Conservation (phyloP, 352 stramenopile genomes). For the Globisporangium abappressorium region DNA sequence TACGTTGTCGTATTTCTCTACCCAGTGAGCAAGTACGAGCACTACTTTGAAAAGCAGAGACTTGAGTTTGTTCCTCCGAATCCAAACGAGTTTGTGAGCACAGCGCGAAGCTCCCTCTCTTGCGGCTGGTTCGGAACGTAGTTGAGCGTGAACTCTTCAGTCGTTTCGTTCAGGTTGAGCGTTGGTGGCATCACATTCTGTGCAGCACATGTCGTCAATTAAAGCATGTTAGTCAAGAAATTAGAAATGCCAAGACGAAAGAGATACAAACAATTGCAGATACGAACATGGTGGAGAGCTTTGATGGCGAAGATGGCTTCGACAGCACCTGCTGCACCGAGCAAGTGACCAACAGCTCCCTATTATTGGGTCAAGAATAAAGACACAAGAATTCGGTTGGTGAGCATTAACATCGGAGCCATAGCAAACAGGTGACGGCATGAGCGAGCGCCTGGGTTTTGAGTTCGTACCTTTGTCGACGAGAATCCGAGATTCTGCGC, state of each 20-base stretch:
- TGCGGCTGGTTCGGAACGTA: slow-evolving; percentile 72
- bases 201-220: background rate
- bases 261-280: background rate
- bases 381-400: background rate
- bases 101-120: slow-evolving; percentile 70
- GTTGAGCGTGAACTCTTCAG: slow-evolving; percentile 80
- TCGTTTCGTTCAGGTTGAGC: slow-evolving; percentile 87
- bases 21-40: background rate
- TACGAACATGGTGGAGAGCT: slow-evolving; percentile 80
- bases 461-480: slow-evolving; percentile 65
- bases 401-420: background rate
- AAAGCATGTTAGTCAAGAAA: background rate
- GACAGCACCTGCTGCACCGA: slow-evolving; percentile 95
- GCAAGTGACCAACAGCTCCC: slow-evolving; percentile 93
- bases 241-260: background rate
- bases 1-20: background rate
- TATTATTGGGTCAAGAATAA: slow-evolving; percentile 26
- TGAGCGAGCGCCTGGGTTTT: background rate
- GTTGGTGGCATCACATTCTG: slow-evolving; percentile 92
- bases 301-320: slow-evolving; percentile 96
- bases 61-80: slow-evolving; percentile 97
- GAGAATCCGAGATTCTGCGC: slow-evolving; percentile 60
- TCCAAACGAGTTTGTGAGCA: slow-evolving; percentile 96
- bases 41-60: slow-evolving; percentile 74
- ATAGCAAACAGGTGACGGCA: background rate